Evolutionary conservation across 371 early-diverging fungal species (phyloP), one percentile per base, ranked within the genome.

Genomic region (Mucor circinelloides): DNA sequence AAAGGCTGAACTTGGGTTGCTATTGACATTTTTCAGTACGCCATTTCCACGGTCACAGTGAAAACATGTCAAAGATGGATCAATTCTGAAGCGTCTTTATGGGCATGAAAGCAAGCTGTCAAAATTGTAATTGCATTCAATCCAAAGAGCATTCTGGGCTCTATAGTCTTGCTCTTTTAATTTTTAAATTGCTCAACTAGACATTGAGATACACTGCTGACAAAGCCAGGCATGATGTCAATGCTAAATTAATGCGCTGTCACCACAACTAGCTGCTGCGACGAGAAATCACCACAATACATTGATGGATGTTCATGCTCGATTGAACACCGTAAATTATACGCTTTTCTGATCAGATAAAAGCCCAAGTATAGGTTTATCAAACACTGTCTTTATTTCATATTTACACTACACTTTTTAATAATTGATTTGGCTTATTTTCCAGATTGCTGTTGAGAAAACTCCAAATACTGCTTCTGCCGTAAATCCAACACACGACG

Each of bases 401-500:
- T 52, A 52, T 52, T 27, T 52, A 27, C 27, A 52, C 52, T 27
- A 52, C 6, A 52, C 3, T 36, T 58, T 12, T 13, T 2, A 13
- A 13, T 40, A 40, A 17, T 5, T 17, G 40, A 40, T 40, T 40
- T 40, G 40, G 32, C 7, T 36, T 50, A 34, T 61, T 61, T 46
- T 67, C 72, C 77, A 27, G 76, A 74, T 69, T 78, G 76, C 56
- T 78, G 65, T 57, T 77, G 55, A 17, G 84, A 78, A 28, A 84
- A 70, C 55, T 78, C 76, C 48, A 84, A 69, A 58, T 84, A 84
- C 59, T 81, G 74, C 42, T 77, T 73, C 63, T 84, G 84, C 64
- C 77, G 75, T 58, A 72, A 73, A 44, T 81, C 84, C 32, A 81
- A 60, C 9, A 84, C 84, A 27, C 84, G 74, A 42, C 84, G 78